A percentile compares a stretch with the other conserved stretches of the same genome.
Evolutionary conservation across 73 alveolate genomes (phyloP).

Genomic region (Durusdinium trenchii): DNA sequence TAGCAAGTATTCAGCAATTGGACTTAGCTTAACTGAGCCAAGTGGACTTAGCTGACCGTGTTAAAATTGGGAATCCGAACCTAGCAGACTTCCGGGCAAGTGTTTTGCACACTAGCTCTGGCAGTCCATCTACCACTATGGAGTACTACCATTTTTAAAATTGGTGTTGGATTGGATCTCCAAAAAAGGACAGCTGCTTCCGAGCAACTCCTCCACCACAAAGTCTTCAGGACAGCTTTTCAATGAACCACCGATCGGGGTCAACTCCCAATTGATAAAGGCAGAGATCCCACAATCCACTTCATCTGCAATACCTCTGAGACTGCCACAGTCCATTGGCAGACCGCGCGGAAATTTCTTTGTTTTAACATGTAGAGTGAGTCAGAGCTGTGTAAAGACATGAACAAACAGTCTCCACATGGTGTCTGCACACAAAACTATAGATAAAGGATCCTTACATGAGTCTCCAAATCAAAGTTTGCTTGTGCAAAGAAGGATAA

Average conservation of each 20-base stretch:
- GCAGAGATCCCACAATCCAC: conserved; percentile 66
- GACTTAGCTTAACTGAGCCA: not conserved
- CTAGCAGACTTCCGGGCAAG: not conserved
- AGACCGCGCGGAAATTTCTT: no score
- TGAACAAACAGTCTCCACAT: no score
- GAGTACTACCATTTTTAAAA: no score
- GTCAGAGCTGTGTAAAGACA: no score
- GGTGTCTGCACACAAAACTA: no score
- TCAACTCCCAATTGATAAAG: conserved; percentile 47
- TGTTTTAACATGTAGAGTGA: no score
- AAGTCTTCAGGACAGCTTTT: conserved; percentile 48
- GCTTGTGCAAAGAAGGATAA: no score
- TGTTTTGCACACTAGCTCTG: not conserved
- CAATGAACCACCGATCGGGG: conserved; percentile 76
- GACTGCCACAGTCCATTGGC: conserved; percentile 42
- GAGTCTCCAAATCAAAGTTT: no score
- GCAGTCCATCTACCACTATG: not conserved
- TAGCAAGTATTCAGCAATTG: not conserved
- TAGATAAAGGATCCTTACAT: no score
- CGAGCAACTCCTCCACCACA: conserved; percentile 48
- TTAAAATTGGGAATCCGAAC: not conserved
- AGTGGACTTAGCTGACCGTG: not conserved
- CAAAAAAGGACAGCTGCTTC: no score
- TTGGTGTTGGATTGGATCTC: no score
- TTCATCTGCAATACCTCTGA: conserved; percentile 53